Evolutionary conservation across 2,329 filamentous ascomycete genomes (phyloP), one percentile per base, ranked within the genome.

Genomic region (Alternaria metachromatica): DNA sequence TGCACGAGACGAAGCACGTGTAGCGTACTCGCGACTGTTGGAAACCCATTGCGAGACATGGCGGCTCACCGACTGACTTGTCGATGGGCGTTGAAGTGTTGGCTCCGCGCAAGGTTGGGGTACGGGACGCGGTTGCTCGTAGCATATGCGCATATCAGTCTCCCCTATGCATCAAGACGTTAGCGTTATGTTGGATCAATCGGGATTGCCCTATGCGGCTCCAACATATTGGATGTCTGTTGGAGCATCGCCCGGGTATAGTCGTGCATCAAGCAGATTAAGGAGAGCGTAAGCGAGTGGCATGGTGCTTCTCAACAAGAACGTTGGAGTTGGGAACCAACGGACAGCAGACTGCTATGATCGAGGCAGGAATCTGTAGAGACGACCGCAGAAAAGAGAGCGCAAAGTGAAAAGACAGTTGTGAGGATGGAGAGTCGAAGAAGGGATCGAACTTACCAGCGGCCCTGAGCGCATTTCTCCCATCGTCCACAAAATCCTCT

Each of bases 31-130:
- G 28, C 76, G 75, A 54, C 77, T 72, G 43, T 49, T 76, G 28
- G 72, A 60, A 10, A 78, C 74, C 78, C 78, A 80, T 70, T 80
- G 76, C 21, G 78, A 78, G 44, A 80, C 69, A 55, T 79, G 77
- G 8, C 67, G 72, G 66, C 71, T 70, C 70, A 78, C 70, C 6
- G 76, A 74, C 21, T 80, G 76, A 57, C 77, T 76, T n/a, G 78
- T 79, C 10, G 70, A 67, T 51, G 78, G 77, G 6, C 77, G 76
- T 15, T 72, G 60, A 51, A 70, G 64, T 18, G 71, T 64, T 58
- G 77, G 71, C 57, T 76, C 72, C 26, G 76, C 74, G 53, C 71
- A 72, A 53, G 76, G 77, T 48, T 69, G 70, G 49, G 70, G 61
- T 21, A 77, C 61, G 20, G 61, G 41, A 58, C 71, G 69, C 33